Percentiles rank a stretch among this genome's conserved stretches.
These are phyloP conservation scores for Venturia effusa DNA, from an alignment of 2,329 filamentous ascomycete genomes.

Conservation along the genomic window DNA sequence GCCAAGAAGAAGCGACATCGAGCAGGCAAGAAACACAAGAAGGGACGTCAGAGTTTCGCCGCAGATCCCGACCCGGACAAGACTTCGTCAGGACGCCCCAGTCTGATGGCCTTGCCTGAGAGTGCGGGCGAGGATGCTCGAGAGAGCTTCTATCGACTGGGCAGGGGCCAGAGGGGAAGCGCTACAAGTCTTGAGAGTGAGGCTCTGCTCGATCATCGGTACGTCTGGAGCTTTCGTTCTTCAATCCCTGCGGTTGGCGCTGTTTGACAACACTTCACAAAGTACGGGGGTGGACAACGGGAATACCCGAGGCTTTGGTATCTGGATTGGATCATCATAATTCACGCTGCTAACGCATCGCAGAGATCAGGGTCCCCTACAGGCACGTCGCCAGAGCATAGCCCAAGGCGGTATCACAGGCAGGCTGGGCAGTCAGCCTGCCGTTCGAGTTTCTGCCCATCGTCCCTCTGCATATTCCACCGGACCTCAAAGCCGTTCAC, in stretches of 20 bases:
- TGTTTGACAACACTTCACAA: not conserved
- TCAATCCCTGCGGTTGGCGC: not conserved
- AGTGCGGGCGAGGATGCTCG: conserved; percentile 2
- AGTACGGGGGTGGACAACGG: not conserved
- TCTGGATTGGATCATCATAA: not conserved
- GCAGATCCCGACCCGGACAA: not conserved
- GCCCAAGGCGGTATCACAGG: conserved; percentile 19
- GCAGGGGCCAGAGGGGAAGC: conserved; percentile 50
- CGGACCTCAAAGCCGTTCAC: conserved; percentile 15
- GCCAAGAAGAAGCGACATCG: conserved; percentile 5
- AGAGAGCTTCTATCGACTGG: conserved; percentile 40
- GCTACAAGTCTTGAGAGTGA: conserved; percentile 84
- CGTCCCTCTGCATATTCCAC: conserved; percentile 7
- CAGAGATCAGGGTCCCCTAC: conserved; percentile 29
- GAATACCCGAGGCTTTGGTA: not conserved
- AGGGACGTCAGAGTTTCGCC: conserved; percentile 6
- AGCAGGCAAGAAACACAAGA: conserved; percentile 10
- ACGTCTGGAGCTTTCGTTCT: conserved; percentile 16
- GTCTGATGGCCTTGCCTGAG: not conserved
- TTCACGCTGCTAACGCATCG: not conserved
- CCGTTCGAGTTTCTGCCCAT: conserved; percentile 16
- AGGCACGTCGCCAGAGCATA: conserved; percentile 33
- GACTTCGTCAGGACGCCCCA: not conserved
- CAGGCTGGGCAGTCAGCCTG: not conserved
- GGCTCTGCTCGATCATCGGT: conserved; percentile 77